Evolutionary conservation across 2,329 filamentous ascomycete genomes (phyloP), one percentile per base, ranked within the genome.

Genomic region (Piedraia hortae): DNA sequence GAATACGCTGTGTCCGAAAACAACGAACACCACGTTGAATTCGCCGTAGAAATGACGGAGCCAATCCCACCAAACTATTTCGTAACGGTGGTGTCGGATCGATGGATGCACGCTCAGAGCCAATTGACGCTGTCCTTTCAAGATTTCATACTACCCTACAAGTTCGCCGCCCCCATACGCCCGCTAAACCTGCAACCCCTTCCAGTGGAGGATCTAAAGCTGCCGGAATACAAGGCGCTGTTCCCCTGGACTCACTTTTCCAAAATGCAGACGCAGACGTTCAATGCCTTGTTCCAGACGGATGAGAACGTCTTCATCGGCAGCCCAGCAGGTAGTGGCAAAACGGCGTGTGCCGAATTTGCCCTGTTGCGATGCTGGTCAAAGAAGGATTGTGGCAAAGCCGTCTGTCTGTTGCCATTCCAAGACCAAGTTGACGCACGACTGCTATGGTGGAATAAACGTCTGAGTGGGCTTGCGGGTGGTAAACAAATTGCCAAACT

Each of bases 11-110:
- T 64, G 27, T 59, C 70, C 1, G 82, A 93, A 37, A 62, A 69
- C 42, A 91, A 82, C 31, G 82, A 93, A 48, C 85, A 97, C 45
- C 49, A 91, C 6, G 71, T 97, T 13, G 85, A 97, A 34, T 85
- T 97, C 36, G 93, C 82, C 0, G 82, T 93, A 3, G 74, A 85
- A 1, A 89, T 97, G 33, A 80, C 77, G 1, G 85, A 97, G 34
- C 88, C 88, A 0, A 89, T 93, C 73, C 85, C 85, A 8, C 85
- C 88, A 0, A 89, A 97, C 45, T 97, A 97, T 51, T 97, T 97
- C 48, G 77, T 97, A 36, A 85, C 78, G 0, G 62, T 97, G 17
- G 51, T 91, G 10, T 93, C 82, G 3, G 85, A 97, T 44, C 61
- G 85, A 34, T 97, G 85, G 85, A 91, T 97, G 77, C 77, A 90